Evolutionary conservation across 306 rosid genomes (phyloP).

Genomic region (Morella rubra): DNA sequence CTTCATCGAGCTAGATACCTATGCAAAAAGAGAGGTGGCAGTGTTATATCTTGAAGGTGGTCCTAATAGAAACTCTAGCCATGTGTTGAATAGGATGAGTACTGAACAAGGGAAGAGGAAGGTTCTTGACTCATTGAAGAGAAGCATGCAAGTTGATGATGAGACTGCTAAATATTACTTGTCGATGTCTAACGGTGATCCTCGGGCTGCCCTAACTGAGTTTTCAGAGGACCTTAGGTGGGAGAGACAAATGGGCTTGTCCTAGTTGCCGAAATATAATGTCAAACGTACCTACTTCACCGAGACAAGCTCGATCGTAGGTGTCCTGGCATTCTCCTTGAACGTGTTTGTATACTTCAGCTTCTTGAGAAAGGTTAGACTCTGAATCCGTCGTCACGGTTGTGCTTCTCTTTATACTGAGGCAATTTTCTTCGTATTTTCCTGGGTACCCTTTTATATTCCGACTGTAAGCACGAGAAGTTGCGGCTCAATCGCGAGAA

Average conservation of each 20-base stretch:
- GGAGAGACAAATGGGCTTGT: conserved; percentile 60
- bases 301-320: conserved; percentile 10
- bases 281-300: not conserved
- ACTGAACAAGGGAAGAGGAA: conserved; percentile 64
- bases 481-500: not conserved
- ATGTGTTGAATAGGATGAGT: conserved; percentile 30
- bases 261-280: conserved; percentile 24
- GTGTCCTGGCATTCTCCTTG: conserved; percentile 17
- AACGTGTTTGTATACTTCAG: conserved; percentile 12
- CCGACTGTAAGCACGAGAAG: not conserved
- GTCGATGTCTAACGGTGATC: conserved; percentile 78
- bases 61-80: conserved; percentile 38
- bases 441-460: not conserved
- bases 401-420: not conserved
- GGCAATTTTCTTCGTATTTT: not conserved
- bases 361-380: conserved; percentile 7
- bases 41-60: conserved; percentile 68
- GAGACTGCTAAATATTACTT: conserved; percentile 87
- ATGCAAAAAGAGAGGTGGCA: conserved; percentile 89
- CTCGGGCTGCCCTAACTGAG: conserved; percentile 79
- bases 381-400: conserved; percentile 14
- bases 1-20: conserved; percentile 68
- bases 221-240: conserved; percentile 77
- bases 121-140: conserved; percentile 68
- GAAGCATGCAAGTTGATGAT: conserved; percentile 87